A percentile compares a stretch with the other conserved stretches of the same genome.
Conservation (phyloP, 176 grass and related monocot species). For the Rhynchospora tenuis region DNA sequence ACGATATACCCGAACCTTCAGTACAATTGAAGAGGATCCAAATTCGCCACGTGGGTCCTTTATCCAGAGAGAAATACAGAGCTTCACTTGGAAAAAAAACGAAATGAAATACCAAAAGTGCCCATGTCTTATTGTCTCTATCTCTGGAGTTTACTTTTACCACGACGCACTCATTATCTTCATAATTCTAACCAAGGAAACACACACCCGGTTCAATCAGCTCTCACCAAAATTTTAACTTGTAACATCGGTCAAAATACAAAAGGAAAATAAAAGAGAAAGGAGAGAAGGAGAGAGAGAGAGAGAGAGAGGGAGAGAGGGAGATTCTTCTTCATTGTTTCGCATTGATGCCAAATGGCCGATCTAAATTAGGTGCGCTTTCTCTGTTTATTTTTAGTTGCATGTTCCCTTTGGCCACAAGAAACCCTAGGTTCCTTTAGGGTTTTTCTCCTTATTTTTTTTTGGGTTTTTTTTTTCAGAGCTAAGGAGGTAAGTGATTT, state of each 20-base stretch:
- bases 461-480: background rate
- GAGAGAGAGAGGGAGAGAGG: background rate
- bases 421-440: slow-evolving; percentile 16
- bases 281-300: background rate
- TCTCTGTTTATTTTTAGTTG: background rate
- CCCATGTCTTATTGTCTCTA: background rate
- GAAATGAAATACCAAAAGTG: background rate
- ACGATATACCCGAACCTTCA: no score
- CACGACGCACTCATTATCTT: background rate
- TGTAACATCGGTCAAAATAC: background rate
- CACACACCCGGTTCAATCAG: background rate
- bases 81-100: background rate
- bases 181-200: background rate
- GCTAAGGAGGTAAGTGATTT: background rate
- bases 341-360: background rate
- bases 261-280: background rate
- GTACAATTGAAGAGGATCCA: no score
- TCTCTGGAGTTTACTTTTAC: background rate
- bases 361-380: slow-evolving; percentile 17
- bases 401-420: background rate
- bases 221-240: background rate
- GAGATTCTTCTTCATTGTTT: background rate
- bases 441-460: background rate
- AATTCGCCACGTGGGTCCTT: no score
- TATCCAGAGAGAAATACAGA: no score